Evolutionary conservation across 371 early-diverging fungal genomes (phyloP).

Genomic region (Apophysomyces ossiformis): DNA sequence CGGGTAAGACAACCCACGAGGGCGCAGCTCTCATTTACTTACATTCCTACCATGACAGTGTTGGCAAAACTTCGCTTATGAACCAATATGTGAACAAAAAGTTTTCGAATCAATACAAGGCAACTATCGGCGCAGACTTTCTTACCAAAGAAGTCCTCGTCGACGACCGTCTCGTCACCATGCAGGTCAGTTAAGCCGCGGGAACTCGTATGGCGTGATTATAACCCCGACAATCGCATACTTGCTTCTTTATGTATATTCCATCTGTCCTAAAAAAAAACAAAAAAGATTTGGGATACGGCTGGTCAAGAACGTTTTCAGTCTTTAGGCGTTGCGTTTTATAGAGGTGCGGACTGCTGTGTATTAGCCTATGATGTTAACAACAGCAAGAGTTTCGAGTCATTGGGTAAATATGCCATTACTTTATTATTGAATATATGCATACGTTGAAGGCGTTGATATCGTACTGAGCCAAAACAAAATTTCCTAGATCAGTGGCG

Average conservation of each 20-base stretch:
- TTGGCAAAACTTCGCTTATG: slow-evolving; percentile 99
- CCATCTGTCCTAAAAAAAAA: too few relatives aligned
- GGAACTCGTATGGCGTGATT: neutral
- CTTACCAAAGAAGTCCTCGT: slow-evolving; percentile 96
- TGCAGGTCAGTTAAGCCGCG: slow-evolving; percentile 72
- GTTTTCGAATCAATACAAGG: slow-evolving; percentile 98
- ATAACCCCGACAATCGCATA: neutral
- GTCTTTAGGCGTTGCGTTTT: slow-evolving; percentile 96
- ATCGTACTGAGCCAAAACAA: too few relatives aligned
- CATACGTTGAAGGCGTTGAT: neutral
- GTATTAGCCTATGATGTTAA: slow-evolving; percentile 97
- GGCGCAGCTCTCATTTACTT: neutral
- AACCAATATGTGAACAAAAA: slow-evolving; percentile 98
- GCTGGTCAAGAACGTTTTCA: slow-evolving; percentile 98
- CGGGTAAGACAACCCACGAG: slow-evolving; percentile 59
- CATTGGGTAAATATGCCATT: slow-evolving; percentile 59
- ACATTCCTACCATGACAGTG: slow-evolving; percentile 42
- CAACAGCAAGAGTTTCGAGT: slow-evolving; percentile 92
- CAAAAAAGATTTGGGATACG: slow-evolving; percentile 89
- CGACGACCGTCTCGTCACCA: slow-evolving; percentile 84
- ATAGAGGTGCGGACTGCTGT: slow-evolving; percentile 99
- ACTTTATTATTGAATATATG: neutral
- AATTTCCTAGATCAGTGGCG: slow-evolving; percentile 75
- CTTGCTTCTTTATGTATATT: neutral
- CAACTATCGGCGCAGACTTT: slow-evolving; percentile 99